These are phyloP conservation scores for Fusarium protoensiforme DNA, from an alignment of 2,329 filamentous ascomycete species.

Conservation along the genomic window DNA sequence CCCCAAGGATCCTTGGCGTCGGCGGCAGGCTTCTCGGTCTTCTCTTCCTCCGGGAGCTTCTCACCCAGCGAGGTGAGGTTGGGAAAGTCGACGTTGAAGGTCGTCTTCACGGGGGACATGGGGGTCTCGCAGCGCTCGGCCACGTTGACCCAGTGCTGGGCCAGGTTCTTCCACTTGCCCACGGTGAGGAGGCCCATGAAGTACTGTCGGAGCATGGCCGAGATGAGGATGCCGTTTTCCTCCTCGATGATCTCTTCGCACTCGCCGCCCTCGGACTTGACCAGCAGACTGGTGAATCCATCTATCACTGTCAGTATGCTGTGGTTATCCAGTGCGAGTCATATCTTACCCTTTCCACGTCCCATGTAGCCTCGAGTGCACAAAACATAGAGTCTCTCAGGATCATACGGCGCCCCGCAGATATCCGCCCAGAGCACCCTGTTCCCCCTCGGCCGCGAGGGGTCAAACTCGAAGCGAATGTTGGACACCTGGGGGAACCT, in stretches of 20 bases:
- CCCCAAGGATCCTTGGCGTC: conserved; percentile 48
- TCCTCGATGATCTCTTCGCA: conserved; percentile 84
- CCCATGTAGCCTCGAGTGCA: conserved; percentile 91
- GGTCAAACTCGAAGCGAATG: conserved; percentile 80
- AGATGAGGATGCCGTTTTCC: conserved; percentile 88
- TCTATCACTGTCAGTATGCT: conserved; percentile 58
- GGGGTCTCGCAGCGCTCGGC: conserved; percentile 69
- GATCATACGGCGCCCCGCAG: conserved; percentile 69
- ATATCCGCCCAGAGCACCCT: conserved; percentile 74
- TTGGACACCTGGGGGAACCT: conserved; percentile 90
- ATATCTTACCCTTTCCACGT: conserved; percentile 72
- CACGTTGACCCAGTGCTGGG: conserved; percentile 75
- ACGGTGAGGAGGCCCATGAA: conserved; percentile 88
- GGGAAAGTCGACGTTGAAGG: conserved; percentile 33
- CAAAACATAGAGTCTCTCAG: conserved; percentile 74
- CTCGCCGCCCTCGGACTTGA: conserved; percentile 78
- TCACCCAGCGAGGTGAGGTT: conserved; percentile 36
- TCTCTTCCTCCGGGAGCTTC: conserved; percentile 32
- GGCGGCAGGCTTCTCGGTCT: conserved; percentile 32
- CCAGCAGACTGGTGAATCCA: conserved; percentile 81
- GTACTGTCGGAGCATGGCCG: conserved; percentile 88
- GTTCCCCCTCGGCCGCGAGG: conserved; percentile 66
- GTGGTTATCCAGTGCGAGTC: not conserved
- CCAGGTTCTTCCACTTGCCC: conserved; percentile 81
- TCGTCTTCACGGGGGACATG: conserved; percentile 49